Evolutionary conservation across 2,329 filamentous ascomycete genomes (phyloP).

Genomic region (Trichophyton mentagrophytes): DNA sequence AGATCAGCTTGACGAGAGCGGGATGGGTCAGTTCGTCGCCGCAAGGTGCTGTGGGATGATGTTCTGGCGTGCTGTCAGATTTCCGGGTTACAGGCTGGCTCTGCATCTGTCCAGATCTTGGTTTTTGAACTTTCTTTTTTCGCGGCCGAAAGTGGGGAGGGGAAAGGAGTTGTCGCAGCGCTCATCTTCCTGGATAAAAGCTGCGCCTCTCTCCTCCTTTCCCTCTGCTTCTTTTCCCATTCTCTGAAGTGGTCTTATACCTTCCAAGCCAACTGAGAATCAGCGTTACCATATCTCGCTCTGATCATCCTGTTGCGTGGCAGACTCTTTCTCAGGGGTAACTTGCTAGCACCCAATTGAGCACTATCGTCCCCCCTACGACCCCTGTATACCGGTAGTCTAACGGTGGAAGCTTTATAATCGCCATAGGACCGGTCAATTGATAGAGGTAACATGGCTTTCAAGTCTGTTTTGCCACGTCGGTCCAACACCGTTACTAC

Average conservation of each 20-base stretch:
- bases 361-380: background rate
- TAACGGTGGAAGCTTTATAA: background rate
- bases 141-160: background rate
- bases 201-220: background rate
- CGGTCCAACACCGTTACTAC: constrained; percentile 15
- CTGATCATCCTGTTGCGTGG: background rate
- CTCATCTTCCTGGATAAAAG: background rate
- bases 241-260: background rate
- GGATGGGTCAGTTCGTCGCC: too few species aligned
- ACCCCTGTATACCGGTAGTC: background rate
- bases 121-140: background rate
- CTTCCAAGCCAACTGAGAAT: background rate
- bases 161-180: background rate
- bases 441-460: background rate
- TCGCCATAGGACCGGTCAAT: background rate
- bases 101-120: background rate
- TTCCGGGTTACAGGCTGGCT: background rate
- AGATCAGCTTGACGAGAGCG: too few species aligned
- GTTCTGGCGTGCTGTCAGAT: background rate
- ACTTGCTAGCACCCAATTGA: background rate
- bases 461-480: constrained; percentile 3
- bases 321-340: background rate
- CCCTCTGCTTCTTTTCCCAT: background rate
- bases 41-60: background rate
- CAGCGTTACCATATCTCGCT: background rate